Evolutionary conservation across 176 grass and related monocot genomes (phyloP), one percentile per base, ranked within the genome.

Genomic region (Eragrostis nindensis): DNA sequence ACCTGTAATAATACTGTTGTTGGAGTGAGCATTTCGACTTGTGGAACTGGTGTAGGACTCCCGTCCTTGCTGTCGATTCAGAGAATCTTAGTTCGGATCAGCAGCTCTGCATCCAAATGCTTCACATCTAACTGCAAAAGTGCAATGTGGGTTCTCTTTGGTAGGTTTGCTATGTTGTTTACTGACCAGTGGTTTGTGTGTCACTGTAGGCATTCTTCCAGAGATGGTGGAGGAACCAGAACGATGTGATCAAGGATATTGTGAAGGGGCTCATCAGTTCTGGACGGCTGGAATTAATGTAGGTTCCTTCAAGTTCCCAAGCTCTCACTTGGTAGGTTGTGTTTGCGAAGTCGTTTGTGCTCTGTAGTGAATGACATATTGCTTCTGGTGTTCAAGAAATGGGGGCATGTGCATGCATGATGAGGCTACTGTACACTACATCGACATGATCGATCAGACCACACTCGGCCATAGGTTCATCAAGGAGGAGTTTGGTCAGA

Each of bases 341-440:
- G 12, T 25, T 59, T 10, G 56, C 9, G 3, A 52, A 25, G 56
- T 11, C 8, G 10, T 84, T 65, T 8, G 0, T 77, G 17, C 27
- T 52, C 52, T 74, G 15, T 68, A 43, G 18, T 16, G 50, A 73
- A 44, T 81, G 22, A 60, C 74, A 40, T 72, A 26, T 71, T 84
- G 57, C 12, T 88, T 47, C 79, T 70, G 29, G 25, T 87, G 10
- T 62, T 82, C 44, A 77, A 97, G 94, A 88, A 97, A 97, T 86
- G 94, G 94, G 56, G 94, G 94, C 12, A 92, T 89, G 91, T 97
- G 92, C 82, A 97, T 97, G 92, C 94, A 97, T 76, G 94, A 97
- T 74, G 94, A 97, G 84, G 94, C 94, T 52, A 76, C 87, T 3
- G 88, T 87, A 4, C 94, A 97, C 85, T 97, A 97, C 67, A 94